A percentile compares a stretch with the other conserved stretches of the same genome.
Conservation (phyloP, 2,329 filamentous ascomycete genomes). For the Fonsecaea pugnacius region DNA sequence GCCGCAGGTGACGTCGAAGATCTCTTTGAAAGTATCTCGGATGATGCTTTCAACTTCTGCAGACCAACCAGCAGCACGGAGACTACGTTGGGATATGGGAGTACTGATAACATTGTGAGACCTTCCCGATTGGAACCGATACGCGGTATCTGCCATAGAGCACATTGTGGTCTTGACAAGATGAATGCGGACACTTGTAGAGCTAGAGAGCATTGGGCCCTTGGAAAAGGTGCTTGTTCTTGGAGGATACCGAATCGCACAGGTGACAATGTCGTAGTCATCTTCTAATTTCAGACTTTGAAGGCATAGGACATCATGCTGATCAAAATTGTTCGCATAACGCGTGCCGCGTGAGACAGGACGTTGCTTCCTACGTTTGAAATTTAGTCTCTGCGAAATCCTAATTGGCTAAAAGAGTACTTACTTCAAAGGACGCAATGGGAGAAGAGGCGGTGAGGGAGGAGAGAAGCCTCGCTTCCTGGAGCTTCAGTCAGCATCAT, state of each 20-base stretch:
- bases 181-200: background rate
- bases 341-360: slow-evolving; percentile 15
- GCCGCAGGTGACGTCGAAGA: slow-evolving; percentile 2
- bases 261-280: slow-evolving; percentile 12
- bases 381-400: background rate
- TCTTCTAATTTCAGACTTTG: background rate
- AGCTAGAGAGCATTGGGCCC: background rate
- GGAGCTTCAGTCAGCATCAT: background rate
- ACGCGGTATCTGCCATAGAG: slow-evolving; percentile 15
- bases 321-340: background rate
- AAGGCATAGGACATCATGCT: slow-evolving; percentile 1
- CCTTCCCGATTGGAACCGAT: slow-evolving; percentile 8
- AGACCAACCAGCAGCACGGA: slow-evolving; percentile 17
- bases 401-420: background rate
- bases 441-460: background rate
- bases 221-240: background rate
- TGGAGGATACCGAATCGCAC: slow-evolving; percentile 8
- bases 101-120: slow-evolving; percentile 7
- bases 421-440: slow-evolving; percentile 20
- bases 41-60: slow-evolving; percentile 13
- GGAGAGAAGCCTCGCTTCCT: background rate
- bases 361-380: slow-evolving; percentile 19
- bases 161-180: slow-evolving; percentile 15
- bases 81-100: slow-evolving; percentile 13
- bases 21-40: slow-evolving; percentile 12